phyloP scores from a whole-genome alignment of 768 basidiomycete species.

The Auricularia heimuer region DNA sequence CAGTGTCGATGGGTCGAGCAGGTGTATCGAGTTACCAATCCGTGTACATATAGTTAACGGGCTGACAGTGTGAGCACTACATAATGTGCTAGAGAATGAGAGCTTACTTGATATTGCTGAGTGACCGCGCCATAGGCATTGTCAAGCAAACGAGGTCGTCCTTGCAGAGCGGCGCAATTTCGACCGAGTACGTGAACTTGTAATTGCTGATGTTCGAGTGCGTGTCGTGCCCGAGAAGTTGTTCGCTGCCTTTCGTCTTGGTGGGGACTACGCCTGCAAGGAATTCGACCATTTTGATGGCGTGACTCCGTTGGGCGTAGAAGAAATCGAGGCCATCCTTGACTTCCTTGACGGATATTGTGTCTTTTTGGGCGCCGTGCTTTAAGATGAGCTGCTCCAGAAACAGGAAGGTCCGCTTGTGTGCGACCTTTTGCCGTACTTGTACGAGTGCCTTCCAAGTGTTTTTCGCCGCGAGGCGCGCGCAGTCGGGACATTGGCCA shows the following conservation, averaged over 20 bases:
- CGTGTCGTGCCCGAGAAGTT: constrained; percentile 84
- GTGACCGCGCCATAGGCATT: constrained; percentile 63
- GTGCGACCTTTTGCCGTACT: constrained; percentile 97
- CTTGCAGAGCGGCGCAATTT: constrained; percentile 94
- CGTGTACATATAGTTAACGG: constrained; percentile 83
- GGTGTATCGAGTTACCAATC: constrained; percentile 83
- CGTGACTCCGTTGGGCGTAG: constrained; percentile 83
- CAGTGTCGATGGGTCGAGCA: constrained; percentile 82
- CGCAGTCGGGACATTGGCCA: constrained; percentile 91
- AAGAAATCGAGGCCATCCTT: constrained; percentile 96
- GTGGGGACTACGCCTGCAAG: constrained; percentile 78
- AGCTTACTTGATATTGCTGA: constrained; percentile 71
- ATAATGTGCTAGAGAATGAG: not conserved
- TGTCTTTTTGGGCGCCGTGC: constrained; percentile 94
- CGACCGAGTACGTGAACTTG: constrained; percentile 96
- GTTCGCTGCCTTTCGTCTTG: constrained; percentile 90
- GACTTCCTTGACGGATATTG: constrained; percentile 85
- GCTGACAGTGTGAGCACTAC: constrained; percentile 15
- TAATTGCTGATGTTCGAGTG: constrained; percentile 90
- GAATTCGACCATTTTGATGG: constrained; percentile 96
- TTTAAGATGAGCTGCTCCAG: constrained; percentile 96
- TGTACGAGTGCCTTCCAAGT: constrained; percentile 98
- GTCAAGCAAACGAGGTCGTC: constrained; percentile 94
- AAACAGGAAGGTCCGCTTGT: constrained; percentile 96
- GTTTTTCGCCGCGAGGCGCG: constrained; percentile 92